phyloP scores from a whole-genome alignment of 495 filamentous ascomycete species.

The Penicillium desertorum region DNA sequence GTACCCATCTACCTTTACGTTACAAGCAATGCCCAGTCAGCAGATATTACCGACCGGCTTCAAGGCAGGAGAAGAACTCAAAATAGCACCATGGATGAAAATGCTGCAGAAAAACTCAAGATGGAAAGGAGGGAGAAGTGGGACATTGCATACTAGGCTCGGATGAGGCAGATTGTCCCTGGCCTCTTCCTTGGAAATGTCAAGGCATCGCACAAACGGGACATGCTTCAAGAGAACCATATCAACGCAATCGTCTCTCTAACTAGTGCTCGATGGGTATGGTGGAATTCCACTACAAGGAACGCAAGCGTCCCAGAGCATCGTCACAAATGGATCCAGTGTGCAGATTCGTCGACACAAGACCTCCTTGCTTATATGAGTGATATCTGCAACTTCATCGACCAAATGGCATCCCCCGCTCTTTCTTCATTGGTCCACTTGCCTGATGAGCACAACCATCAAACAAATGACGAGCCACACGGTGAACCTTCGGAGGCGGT shows the following conservation, averaged over 20 bases:
- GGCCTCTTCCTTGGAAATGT: conserved; percentile 40
- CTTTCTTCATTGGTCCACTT: conserved; percentile 20
- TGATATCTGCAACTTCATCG: conserved; percentile 44
- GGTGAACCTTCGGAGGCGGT: conserved; percentile 15
- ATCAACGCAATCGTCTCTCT: conserved; percentile 42
- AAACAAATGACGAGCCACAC: conserved; percentile 9
- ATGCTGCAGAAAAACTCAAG: no score
- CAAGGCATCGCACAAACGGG: conserved; percentile 24
- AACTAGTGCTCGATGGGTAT: conserved; percentile 26
- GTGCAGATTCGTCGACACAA: conserved; percentile 36
- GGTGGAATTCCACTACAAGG: conserved; percentile 29
- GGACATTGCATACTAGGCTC: conserved; percentile 21
- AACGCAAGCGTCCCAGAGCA: conserved; percentile 27
- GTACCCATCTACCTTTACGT: no score
- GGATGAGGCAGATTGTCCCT: conserved; percentile 36
- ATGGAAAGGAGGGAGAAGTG: conserved; percentile 21
- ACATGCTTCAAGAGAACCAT: conserved; percentile 30
- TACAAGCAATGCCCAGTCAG: no score
- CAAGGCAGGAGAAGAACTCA: no score
- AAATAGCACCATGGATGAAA: no score
- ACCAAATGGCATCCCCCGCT: conserved; percentile 28
- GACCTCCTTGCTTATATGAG: conserved; percentile 35
- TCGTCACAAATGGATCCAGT: conserved; percentile 36
- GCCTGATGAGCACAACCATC: conserved; percentile 18
- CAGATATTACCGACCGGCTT: no score